These are phyloP conservation scores for Psophocarpus tetragonolobus DNA, from an alignment of 306 rosid genomes.

Conservation along the genomic window DNA sequence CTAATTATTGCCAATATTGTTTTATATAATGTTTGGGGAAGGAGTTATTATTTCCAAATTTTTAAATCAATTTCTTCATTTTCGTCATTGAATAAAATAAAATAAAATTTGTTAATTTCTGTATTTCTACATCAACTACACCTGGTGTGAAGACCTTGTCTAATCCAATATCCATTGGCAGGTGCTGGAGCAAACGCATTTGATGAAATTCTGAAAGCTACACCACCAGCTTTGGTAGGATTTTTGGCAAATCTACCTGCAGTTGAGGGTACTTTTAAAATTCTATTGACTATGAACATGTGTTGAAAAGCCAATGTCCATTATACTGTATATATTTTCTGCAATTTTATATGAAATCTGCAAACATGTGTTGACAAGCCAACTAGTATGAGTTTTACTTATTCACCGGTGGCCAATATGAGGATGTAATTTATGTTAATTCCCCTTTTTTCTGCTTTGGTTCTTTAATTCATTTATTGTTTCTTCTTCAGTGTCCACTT, in stretches of 20 bases:
- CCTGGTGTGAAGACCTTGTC: conserved; percentile 41
- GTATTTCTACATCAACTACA: conserved; percentile 35
- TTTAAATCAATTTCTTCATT: not conserved
- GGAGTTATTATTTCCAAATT: not conserved
- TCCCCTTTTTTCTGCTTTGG: not conserved
- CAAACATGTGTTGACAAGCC: conserved; percentile 1
- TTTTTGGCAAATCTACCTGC: conserved; percentile 88
- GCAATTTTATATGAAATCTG: not conserved
- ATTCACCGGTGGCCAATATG: not conserved
- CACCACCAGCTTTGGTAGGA: conserved; percentile 83
- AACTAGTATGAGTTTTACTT: not conserved
- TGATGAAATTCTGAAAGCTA: conserved; percentile 81
- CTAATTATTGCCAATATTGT: not conserved
- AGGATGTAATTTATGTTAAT: not conserved
- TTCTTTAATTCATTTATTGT: not conserved
- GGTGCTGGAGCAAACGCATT: conserved; percentile 70
- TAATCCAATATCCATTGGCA: conserved; percentile 35
- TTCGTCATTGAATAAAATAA: not conserved
- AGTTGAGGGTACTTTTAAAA: conserved; percentile 69
- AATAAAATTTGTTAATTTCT: conserved; percentile 5
- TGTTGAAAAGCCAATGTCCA: no score
- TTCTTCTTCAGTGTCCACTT: not conserved
- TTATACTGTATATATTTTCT: not conserved
- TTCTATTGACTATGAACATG: not conserved
- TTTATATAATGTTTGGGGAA: conserved; percentile 18